Conservation (phyloP, 352 stramenopile species). For the Phytophthora constricta region DNA sequence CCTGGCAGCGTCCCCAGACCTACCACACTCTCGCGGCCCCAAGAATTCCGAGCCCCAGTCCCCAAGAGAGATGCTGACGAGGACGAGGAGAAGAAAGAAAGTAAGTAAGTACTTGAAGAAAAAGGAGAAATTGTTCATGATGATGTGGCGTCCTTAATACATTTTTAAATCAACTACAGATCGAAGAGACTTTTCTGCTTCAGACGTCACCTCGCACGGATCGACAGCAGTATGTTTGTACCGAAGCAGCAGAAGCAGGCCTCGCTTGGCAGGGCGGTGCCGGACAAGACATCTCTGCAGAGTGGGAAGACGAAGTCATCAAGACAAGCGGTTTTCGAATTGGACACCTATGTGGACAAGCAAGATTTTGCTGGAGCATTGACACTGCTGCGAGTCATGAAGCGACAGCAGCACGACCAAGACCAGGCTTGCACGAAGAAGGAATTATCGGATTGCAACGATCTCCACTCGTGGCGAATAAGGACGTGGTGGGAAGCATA, state of each 20-base stretch:
- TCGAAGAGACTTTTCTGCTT: slow-evolving; percentile 3
- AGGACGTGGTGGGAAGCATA: slow-evolving; percentile 78
- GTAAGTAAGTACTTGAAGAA: slow-evolving; percentile 17
- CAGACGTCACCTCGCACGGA: too few species aligned
- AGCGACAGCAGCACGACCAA: slow-evolving; percentile 27
- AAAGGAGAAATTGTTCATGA: neutral
- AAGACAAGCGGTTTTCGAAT: slow-evolving; percentile 33
- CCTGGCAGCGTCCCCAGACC: slow-evolving; percentile 2
- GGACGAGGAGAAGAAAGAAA: slow-evolving; percentile 31
- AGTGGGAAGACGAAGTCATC: slow-evolving; percentile 3
- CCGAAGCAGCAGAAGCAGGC: slow-evolving; percentile 14
- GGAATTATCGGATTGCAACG: neutral
- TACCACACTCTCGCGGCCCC: slow-evolving; percentile 13
- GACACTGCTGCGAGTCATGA: slow-evolving; percentile 42
- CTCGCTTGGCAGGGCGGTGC: neutral
- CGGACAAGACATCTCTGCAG: slow-evolving; percentile 1
- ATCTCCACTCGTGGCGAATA: slow-evolving; percentile 20
- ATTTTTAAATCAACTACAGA: too few species aligned
- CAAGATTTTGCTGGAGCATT: slow-evolving; percentile 59
- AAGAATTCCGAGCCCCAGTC: neutral
- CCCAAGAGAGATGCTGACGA: neutral
- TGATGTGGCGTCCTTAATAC: too few species aligned
- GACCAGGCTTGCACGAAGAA: slow-evolving; percentile 12
- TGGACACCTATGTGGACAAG: slow-evolving; percentile 49
- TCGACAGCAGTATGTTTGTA: slow-evolving; percentile 27